Base-by-base conservation (phyloP, 2,329 filamentous ascomycete species). In the Lecanicillium sp. region DNA sequence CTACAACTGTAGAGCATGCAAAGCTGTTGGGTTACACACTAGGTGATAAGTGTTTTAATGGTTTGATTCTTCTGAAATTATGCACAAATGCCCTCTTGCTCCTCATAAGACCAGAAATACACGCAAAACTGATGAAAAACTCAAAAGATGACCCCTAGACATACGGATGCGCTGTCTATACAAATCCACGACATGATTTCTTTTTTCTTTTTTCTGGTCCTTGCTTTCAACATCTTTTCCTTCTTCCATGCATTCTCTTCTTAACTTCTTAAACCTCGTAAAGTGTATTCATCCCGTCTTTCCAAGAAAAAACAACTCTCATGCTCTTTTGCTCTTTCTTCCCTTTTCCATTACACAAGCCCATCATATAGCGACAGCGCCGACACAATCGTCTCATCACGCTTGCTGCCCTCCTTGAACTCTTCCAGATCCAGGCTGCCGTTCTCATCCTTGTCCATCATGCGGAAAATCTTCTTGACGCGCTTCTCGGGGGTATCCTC, bases 361-460 rank as follows among this genome's bases (percentile, higher is more conserved):
- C 92, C 92, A 58, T 98, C 92, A 56, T 98, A 98, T 48, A 98
- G 73, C 42, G 89, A 95, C 56, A 98, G 71, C 25, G 92, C 92
- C 39, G 90, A 96, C 43, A 98, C 92, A 57, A 98, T 98, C 9
- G 92, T 98, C 70, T 96, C 90, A 64, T 98, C 92, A 43, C 89
- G 85, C 72, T 96, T 95, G 70, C 88, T 95, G 51, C 92, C 92
- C 67, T 98, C 92, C 68, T 96, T 96, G 73, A 98, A 98, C 62
- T 98, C 92, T 45, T 89, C 83, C 75, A 95, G 90, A 60, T 96
- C 90, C 53, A 98, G 68, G 57, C 85, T 94, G 52, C 90, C 92
- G 59, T 96, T 96, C 69, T 96, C 90, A 61, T 98, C 92, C 75
- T 98, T 98, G 72, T 98, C 92, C 92, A 98, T 98, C 92, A 96